Conservation (phyloP, 225 moss, liverwort and hornwort genomes). For the Neckera pumila region DNA sequence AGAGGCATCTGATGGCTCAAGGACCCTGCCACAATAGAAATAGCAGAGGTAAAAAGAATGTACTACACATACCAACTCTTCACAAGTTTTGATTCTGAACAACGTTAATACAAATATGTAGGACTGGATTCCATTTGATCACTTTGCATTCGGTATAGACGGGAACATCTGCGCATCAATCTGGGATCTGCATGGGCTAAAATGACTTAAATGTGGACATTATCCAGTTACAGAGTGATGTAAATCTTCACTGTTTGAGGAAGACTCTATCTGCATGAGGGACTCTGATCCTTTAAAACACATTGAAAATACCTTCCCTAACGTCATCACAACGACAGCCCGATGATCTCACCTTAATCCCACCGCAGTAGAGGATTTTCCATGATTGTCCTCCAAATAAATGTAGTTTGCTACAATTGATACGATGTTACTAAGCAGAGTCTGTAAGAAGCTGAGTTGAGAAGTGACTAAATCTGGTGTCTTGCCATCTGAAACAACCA, state of each 20-base stretch:
- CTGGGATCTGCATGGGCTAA: background rate
- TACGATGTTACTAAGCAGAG: conserved; percentile 48
- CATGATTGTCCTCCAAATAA: conserved; percentile 39
- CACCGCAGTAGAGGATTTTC: conserved; percentile 9
- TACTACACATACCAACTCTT: background rate
- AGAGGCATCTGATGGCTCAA: conserved; percentile 11
- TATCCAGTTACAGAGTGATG: background rate
- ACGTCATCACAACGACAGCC: background rate
- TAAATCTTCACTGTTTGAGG: background rate
- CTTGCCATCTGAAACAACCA: conserved; percentile 37
- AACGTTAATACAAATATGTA: background rate
- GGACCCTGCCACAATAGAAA: conserved; percentile 12
- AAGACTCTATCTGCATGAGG: background rate
- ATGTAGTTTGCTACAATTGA: conserved; percentile 65
- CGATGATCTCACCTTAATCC: conserved; percentile 23
- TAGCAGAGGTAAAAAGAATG: background rate
- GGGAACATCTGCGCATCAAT: background rate
- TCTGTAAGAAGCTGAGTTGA: conserved; percentile 47
- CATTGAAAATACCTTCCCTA: background rate
- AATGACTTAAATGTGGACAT: background rate
- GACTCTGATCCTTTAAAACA: background rate
- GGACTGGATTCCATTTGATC: background rate
- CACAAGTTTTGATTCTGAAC: background rate
- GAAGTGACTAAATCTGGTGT: conserved; percentile 42
- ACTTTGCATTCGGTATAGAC: background rate